Evolutionary conservation across 768 basidiomycete genomes (phyloP).

Genomic region (Wakefieldia striispora): DNA sequence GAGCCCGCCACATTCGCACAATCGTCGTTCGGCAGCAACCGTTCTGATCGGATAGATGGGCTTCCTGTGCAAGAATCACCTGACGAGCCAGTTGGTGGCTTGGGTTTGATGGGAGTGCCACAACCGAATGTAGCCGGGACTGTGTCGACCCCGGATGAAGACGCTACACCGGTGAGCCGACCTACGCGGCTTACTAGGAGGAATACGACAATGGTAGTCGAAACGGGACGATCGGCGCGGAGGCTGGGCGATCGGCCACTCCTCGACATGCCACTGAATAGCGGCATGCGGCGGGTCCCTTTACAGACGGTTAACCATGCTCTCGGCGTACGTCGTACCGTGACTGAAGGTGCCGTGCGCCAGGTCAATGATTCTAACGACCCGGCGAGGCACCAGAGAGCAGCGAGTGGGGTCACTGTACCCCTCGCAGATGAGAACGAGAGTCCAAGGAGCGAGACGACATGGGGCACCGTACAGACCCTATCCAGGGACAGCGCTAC

Average conservation of each 20-base stretch:
- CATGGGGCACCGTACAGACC: conserved; percentile 36
- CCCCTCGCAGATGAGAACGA: conserved; percentile 20
- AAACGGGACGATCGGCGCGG: conserved; percentile 18
- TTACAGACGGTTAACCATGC: conserved; percentile 13
- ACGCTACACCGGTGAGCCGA: conserved; percentile 26
- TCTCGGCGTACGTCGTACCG: conserved; percentile 19
- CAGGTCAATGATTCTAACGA: conserved; percentile 11
- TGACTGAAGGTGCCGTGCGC: conserved; percentile 12
- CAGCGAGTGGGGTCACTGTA: conserved; percentile 7
- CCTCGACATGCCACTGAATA: conserved; percentile 12
- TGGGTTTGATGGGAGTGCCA: conserved; percentile 30
- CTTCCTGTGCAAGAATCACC: conserved; percentile 33
- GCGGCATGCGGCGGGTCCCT: conserved; percentile 18
- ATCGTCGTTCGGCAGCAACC: conserved; percentile 19
- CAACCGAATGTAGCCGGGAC: conserved; percentile 18
- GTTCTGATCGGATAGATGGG: conserved; percentile 14
- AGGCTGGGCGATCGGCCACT: conserved; percentile 14
- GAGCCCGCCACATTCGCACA: conserved; percentile 15
- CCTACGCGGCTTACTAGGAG: conserved; percentile 20
- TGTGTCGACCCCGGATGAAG: conserved; percentile 28
- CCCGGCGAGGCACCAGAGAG: conserved; percentile 4
- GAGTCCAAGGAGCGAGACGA: conserved; percentile 34
- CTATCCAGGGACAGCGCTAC: conserved; percentile 17
- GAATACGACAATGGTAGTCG: conserved; percentile 21
- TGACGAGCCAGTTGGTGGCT: conserved; percentile 19